Evolutionary conservation across 176 grass and related monocot species (phyloP), one percentile per base, ranked within the genome.

Genomic region (Bonia amplexicaulis): DNA sequence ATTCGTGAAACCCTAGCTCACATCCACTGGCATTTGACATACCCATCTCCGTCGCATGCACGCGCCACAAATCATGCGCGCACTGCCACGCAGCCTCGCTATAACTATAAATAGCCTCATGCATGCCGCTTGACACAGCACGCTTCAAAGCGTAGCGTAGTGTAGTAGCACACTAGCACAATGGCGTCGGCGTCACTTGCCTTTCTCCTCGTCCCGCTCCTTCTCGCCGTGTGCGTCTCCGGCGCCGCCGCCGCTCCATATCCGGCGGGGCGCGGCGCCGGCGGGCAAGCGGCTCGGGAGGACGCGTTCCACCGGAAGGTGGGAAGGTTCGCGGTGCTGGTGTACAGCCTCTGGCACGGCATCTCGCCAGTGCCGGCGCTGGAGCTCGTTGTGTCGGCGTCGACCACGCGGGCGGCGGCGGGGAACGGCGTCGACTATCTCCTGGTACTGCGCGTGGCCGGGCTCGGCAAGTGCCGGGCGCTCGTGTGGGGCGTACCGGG

Each of bases 401-500:
- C 60, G 44, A 12, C 44, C 12, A 39, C 23, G 70, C 39, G 39
- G 48, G 70, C 22, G 48, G 85, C 78, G 48, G 2, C 2, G 47
- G 26, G 48, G 16, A 5, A 23, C 59, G 85, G 59, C 37, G 61
- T 76, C 47, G 48, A 87, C 23, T 87, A 87, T 70, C 37, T 25
- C 7, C 61, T 87, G 23, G 85, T 76, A 23, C 70, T 87, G 48
- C 78, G 61, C 39, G 85, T 82, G 61, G 60, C 60, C 7, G 1
- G 9, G 48, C 85, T 87, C 15, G 78, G 85, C 48, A 81, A 26
- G 5, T 87, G 49, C 48, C 23, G 61, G 85, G 85, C 39, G 70
- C 60, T 87, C 60, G 85, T 87, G 37, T 76, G 85, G 85, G 85
- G 85, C 47, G 13, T 87, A 48, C 47, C 78, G 3, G 23, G 19